These are phyloP conservation scores for Amoebophrya sp. DNA, from an alignment of 169 alveolate genomes.

Conservation along the genomic window DNA sequence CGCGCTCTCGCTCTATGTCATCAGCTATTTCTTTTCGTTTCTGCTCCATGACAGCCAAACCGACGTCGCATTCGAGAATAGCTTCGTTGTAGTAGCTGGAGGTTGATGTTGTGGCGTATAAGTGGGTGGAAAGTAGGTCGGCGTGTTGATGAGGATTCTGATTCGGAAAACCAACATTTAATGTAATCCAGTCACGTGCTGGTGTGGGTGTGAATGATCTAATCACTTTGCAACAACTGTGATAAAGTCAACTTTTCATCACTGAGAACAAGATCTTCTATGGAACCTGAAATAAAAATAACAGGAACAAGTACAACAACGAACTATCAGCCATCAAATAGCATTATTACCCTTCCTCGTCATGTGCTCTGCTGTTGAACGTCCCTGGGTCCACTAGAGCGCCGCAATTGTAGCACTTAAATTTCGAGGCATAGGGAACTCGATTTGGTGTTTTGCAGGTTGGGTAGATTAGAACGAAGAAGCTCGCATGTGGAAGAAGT, in stretches of 20 bases:
- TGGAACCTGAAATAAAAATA: neutral
- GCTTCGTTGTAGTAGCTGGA: neutral
- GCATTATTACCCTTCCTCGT: neutral
- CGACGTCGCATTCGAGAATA: neutral
- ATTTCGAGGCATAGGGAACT: neutral
- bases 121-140: no score
- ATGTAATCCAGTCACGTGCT: no score
- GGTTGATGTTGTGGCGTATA: neutral
- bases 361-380: neutral
- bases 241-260: neutral
- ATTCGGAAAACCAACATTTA: no score
- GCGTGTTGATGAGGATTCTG: no score
- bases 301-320: neutral
- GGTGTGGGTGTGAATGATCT: no score
- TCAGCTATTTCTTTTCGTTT: neutral
- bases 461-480: no score
- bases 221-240: neutral
- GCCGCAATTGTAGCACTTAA: conserved; percentile 10
- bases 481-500: no score
- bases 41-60: neutral
- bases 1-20: neutral
- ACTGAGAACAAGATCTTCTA: neutral
- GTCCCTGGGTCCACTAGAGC: conserved; percentile 21
- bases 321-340: neutral
- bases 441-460: neutral